These are phyloP conservation scores for Fraxinus platypoda DNA, from an alignment of 305 asterid species.

Conservation along the genomic window DNA sequence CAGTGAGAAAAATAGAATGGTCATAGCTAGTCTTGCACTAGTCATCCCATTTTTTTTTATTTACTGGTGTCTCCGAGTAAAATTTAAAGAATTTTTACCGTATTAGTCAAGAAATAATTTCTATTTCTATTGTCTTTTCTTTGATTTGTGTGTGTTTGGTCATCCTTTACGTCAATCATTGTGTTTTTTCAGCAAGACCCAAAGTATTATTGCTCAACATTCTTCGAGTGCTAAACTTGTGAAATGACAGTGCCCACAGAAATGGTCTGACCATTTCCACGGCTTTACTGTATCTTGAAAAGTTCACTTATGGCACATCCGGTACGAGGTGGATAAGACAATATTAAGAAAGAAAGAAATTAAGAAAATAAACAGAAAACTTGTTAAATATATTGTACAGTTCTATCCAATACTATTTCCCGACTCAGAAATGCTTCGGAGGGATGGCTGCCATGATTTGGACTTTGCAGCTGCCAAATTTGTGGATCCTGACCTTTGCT, in stretches of 20 bases:
- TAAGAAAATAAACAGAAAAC: background rate
- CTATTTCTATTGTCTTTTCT: too few species aligned
- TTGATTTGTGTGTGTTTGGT: too few species aligned
- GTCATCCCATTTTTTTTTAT: too few species aligned
- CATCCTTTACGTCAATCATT: too few species aligned
- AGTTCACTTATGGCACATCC: background rate
- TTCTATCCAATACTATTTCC: slow-evolving; percentile 21
- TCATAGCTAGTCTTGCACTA: too few species aligned
- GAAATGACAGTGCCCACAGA: background rate
- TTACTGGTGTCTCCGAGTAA: too few species aligned
- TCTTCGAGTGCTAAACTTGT: too few species aligned
- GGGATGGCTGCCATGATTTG: slow-evolving; percentile 79
- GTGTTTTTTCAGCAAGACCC: too few species aligned
- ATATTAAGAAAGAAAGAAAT: background rate
- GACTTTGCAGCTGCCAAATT: slow-evolving; percentile 34
- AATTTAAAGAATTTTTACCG: too few species aligned
- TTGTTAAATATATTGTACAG: background rate
- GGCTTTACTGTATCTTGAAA: background rate
- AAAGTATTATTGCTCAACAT: too few species aligned
- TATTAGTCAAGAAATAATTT: too few species aligned
- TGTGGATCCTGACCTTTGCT: slow-evolving; percentile 45
- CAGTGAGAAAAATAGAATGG: too few species aligned
- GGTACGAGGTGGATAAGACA: background rate
- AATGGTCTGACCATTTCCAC: slow-evolving; percentile 14
- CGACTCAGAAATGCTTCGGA: slow-evolving; percentile 80